Evolutionary conservation across 2,329 filamentous ascomycete species (phyloP), one percentile per base, ranked within the genome.

Genomic region (Trichoderma citrinoviride): DNA sequence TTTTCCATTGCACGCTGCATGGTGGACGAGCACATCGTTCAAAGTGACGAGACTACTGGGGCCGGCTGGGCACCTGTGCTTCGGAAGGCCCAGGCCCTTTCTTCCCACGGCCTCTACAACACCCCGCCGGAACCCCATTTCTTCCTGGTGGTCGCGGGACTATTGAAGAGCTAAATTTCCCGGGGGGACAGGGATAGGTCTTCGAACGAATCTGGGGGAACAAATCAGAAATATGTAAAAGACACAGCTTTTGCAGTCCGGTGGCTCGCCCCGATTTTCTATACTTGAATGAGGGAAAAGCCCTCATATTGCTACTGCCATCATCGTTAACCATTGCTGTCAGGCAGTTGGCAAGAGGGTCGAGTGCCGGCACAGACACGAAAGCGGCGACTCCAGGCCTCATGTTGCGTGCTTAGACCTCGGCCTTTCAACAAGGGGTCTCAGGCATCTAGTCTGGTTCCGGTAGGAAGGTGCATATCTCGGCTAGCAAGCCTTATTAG

Each of bases 141-240:
- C 52, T 19, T 52, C 33, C 37, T 53, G 44, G 67, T 58, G 65
- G 61, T 53, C 58, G 61, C 56, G 47, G 66, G 53, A 67, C 66
- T 67, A 68, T 60, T 63, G 65, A 27, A 53, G 65, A 50, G 61
- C 61, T 67, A 68, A 68, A 67, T 67, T 65, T 68, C 65, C 67
- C 53, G 66, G 41, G 57, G 60, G 43, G 61, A 64, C 61, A 64
- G 46, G 61, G 61, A n/a, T 62, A 46, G 4, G 60, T 19, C 49
- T 19, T 54, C 40, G 19, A 46, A 19, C 19, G 25, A 62, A 62
- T 54, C 60, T 62, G 60, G 60, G 60, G 60, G 40, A 62, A 46
- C 50, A 54, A 27, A n/a, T 37, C 49, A 54, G n/a, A 25, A 44
- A 27, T 5, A 23, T 50, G n/a, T 29, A 19, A 44, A 7, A 21